phyloP scores from a whole-genome alignment of 2,329 filamentous ascomycete genomes.

The Malbranchea zuffiana region DNA sequence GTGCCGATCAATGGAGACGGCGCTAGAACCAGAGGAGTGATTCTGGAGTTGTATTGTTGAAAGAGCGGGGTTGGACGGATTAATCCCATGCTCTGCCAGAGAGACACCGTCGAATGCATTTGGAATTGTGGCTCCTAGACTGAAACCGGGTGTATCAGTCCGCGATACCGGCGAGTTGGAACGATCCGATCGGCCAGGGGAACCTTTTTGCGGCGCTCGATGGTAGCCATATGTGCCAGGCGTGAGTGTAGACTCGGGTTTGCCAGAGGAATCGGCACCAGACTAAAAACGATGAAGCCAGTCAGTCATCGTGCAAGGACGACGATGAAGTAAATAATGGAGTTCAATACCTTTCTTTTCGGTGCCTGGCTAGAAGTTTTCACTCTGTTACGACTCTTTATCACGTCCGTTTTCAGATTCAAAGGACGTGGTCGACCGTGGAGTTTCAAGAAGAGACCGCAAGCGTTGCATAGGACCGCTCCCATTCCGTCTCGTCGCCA shows the following conservation, averaged over 20 bases:
- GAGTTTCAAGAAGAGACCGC: conserved; percentile 92
- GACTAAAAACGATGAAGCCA: conserved; percentile 25
- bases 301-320: conserved; percentile 10
- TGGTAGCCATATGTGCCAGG: conserved; percentile 48
- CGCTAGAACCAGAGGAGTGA: conserved; percentile 49
- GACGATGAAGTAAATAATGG: conserved; percentile 19
- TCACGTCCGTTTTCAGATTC: conserved; percentile 96
- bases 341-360: conserved; percentile 62
- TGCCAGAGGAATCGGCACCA: conserved; percentile 46
- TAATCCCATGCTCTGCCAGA: conserved; percentile 59
- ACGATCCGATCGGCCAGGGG: conserved; percentile 61
- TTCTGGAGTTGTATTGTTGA: conserved; percentile 43
- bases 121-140: conserved; percentile 56
- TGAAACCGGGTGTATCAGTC: conserved; percentile 65
- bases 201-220: conserved; percentile 59
- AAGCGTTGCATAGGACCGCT: conserved; percentile 95
- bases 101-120: conserved; percentile 64
- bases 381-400: conserved; percentile 97
- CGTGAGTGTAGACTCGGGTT: conserved; percentile 45
- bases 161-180: conserved; percentile 70
- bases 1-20: conserved; percentile 50
- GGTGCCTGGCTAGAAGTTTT: conserved; percentile 73
- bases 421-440: conserved; percentile 89
- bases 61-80: conserved; percentile 42
- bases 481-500: conserved; percentile 97